These are phyloP conservation scores for Metschnikowia gelsemii DNA, from an alignment of 805 yeast species.

Conservation along the genomic window DNA sequence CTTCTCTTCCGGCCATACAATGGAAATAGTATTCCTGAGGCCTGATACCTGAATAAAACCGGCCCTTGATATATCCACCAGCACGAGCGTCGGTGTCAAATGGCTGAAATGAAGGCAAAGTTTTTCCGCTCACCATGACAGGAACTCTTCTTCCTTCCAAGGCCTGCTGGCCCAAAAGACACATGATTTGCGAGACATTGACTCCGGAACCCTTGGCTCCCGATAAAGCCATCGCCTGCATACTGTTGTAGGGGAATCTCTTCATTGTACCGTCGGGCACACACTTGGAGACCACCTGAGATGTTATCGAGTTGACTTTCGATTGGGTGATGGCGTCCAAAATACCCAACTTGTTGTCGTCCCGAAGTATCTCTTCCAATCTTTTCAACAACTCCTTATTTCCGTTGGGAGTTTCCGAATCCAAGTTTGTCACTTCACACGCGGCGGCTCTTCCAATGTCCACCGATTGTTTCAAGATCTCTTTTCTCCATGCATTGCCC, in stretches of 20 bases:
- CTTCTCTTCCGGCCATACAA: slow-evolving; percentile 99
- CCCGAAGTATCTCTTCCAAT: slow-evolving; percentile 91
- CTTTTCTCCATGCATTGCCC: slow-evolving; percentile 87
- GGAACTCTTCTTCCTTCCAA: slow-evolving; percentile 99
- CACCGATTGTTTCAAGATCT: slow-evolving; percentile 71
- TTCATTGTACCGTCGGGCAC: slow-evolving; percentile 97
- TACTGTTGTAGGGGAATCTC: slow-evolving; percentile 89
- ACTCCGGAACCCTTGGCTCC: slow-evolving; percentile 99
- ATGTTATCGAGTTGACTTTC: slow-evolving; percentile 86
- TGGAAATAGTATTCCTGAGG: slow-evolving; percentile 99
- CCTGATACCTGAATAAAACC: slow-evolving; percentile 95
- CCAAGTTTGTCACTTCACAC: slow-evolving; percentile 86
- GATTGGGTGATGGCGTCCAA: slow-evolving; percentile 94
- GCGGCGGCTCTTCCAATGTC: slow-evolving; percentile 93
- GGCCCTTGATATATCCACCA: slow-evolving; percentile 96
- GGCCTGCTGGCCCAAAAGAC: slow-evolving; percentile 98
- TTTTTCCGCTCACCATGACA: slow-evolving; percentile 97
- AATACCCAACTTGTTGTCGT: slow-evolving; percentile 86
- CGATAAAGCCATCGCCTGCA: slow-evolving; percentile 98
- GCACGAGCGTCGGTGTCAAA: slow-evolving; percentile 97
- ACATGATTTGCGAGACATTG: slow-evolving; percentile 98
- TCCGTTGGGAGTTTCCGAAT: slow-evolving; percentile 39
- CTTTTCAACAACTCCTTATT: slow-evolving; percentile 83
- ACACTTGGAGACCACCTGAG: slow-evolving; percentile 92
- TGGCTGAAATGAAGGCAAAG: slow-evolving; percentile 94